Conservation (phyloP, 177 flowering plant genomes). For the Vitis hybrid region DNA sequence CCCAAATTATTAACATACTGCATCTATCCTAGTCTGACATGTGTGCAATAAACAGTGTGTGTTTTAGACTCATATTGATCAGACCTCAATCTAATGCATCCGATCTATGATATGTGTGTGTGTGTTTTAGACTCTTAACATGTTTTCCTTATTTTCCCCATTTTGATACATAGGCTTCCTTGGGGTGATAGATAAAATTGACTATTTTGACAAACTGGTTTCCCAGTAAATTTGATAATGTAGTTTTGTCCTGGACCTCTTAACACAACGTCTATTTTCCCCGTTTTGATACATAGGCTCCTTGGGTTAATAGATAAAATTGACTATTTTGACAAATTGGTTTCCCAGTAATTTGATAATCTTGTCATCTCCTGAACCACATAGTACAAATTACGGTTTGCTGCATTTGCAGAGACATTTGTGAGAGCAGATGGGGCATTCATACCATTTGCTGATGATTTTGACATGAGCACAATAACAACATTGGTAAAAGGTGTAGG, state of each 20-base stretch:
- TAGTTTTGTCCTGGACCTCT: no score
- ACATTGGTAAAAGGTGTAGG: slow-evolving; percentile 65
- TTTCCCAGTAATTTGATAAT: neutral
- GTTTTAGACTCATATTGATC: no score
- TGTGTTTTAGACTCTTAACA: no score
- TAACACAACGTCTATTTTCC: neutral
- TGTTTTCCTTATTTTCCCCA: neutral
- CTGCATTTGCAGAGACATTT: slow-evolving; percentile 59
- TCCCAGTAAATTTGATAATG: no score
- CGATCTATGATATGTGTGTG: no score
- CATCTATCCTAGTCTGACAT: no score
- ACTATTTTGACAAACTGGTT: neutral
- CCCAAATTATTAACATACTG: no score
- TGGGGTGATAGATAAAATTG: neutral
- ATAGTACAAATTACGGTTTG: slow-evolving; percentile 2
- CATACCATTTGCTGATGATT: slow-evolving; percentile 71
- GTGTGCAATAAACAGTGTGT: no score
- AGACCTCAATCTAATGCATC: no score
- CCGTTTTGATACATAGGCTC: neutral
- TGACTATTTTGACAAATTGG: neutral
- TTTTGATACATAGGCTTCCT: neutral
- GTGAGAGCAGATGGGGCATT: slow-evolving; percentile 84
- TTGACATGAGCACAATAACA: slow-evolving; percentile 60
- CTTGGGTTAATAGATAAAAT: neutral
- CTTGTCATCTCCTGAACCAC: neutral